Conservation (phyloP, 2,329 filamentous ascomycete species). For the Metarhizium rileyi region DNA sequence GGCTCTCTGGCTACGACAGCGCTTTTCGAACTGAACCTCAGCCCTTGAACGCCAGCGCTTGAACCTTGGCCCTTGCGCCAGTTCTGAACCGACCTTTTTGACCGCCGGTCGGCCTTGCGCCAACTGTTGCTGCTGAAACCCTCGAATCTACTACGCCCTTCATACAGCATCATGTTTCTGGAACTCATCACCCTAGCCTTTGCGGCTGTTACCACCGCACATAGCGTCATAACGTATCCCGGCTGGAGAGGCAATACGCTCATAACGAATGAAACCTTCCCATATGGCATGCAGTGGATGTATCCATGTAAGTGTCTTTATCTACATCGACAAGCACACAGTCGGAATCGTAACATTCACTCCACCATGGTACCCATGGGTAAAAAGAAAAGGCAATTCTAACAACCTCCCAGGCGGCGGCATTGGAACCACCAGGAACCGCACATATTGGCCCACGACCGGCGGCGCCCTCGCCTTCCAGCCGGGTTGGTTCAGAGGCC, state of each 20-base stretch:
- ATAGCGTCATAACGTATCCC: constrained; percentile 78
- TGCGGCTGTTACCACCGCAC: constrained; percentile 48
- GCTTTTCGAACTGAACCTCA: too few relatives aligned
- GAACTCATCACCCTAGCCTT: constrained; percentile 28
- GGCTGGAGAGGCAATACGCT: constrained; percentile 84
- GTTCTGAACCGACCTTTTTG: too few relatives aligned
- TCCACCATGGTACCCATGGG: too few relatives aligned
- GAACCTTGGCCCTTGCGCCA: too few relatives aligned
- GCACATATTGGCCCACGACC: constrained; percentile 81
- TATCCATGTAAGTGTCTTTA: constrained; percentile 69
- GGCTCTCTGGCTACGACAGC: not conserved
- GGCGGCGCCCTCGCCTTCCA: constrained; percentile 87
- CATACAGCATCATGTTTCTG: not conserved
- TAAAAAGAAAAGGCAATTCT: not conserved
- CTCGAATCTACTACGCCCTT: too few relatives aligned
- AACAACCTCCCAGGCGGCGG: constrained; percentile 59
- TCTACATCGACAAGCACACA: too few relatives aligned
- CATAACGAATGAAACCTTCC: constrained; percentile 65
- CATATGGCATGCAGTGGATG: constrained; percentile 90
- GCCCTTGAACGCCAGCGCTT: too few relatives aligned
- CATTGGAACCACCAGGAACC: constrained; percentile 64
- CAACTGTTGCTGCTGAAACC: too few relatives aligned
- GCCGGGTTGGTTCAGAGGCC: constrained; percentile 92
- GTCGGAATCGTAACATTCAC: too few relatives aligned
- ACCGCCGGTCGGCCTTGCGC: too few relatives aligned